Evolutionary conservation across 129 eudicot species (phyloP).

Genomic region (Saussurea involucrata): DNA sequence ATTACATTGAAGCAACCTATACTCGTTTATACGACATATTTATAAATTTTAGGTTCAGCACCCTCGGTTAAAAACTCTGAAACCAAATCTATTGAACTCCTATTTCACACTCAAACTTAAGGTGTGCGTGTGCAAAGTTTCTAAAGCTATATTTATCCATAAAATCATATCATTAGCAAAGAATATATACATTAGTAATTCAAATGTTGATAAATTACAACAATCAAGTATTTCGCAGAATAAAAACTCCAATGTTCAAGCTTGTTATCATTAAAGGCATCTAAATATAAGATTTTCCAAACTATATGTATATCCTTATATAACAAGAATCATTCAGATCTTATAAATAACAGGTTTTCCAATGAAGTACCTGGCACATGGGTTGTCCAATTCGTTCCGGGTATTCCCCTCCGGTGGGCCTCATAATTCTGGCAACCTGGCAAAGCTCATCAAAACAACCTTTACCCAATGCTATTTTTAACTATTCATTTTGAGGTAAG

Average conservation of each 20-base stretch:
- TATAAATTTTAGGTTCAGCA: too few relatives aligned
- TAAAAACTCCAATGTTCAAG: not conserved
- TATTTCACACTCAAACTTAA: too few relatives aligned
- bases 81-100: too few relatives aligned
- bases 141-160: too few relatives aligned
- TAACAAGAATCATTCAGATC: not conserved
- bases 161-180: too few relatives aligned
- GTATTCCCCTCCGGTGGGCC: conserved; percentile 54
- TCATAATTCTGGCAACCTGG: conserved; percentile 65
- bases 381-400: conserved; percentile 88
- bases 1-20: too few relatives aligned
- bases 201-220: too few relatives aligned
- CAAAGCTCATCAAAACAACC: conserved; percentile 16
- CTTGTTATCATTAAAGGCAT: not conserved
- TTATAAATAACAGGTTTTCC: not conserved
- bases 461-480: not conserved
- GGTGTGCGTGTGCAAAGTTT: too few relatives aligned
- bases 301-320: not conserved
- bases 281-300: not conserved
- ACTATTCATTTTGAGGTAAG: not conserved
- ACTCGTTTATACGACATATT: too few relatives aligned
- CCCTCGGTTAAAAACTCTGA: too few relatives aligned
- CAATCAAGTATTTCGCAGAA: not conserved
- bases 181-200: too few relatives aligned
- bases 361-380: conserved; percentile 68